Evolutionary conservation across 1,284 basidiomycete genomes (phyloP).

Genomic region (Tilletia indica): DNA sequence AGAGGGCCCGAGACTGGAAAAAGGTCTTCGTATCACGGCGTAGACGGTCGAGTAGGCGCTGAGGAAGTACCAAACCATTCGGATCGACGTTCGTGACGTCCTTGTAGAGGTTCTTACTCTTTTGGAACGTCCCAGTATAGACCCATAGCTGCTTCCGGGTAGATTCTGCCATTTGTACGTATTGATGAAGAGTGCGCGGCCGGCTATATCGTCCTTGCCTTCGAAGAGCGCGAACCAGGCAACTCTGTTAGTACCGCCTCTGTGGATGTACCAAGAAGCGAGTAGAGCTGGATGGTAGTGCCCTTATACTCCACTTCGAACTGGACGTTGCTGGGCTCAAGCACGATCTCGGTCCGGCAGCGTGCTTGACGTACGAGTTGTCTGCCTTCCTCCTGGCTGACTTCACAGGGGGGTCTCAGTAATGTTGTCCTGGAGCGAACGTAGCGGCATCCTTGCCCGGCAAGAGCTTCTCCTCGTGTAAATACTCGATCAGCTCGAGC

Average conservation of each 20-base stretch:
- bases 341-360: neutral
- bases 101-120: neutral
- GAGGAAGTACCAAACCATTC: neutral
- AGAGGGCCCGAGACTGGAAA: conserved; percentile 15
- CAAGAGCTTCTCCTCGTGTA: neutral
- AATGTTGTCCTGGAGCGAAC: neutral
- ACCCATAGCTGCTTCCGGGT: neutral
- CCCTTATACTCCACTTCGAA: conserved; percentile 1
- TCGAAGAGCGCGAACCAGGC: conserved; percentile 7
- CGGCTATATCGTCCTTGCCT: neutral
- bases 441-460: neutral
- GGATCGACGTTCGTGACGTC: neutral
- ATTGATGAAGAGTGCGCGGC: neutral
- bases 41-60: neutral
- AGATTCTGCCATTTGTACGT: neutral
- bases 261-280: neutral
- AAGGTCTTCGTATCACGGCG: conserved; percentile 16
- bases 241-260: neutral
- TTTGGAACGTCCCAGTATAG: neutral
- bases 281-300: conserved; percentile 1
- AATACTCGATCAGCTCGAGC: neutral
- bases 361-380: neutral
- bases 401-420: neutral
- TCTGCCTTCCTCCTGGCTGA: neutral
- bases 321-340: neutral